These are phyloP conservation scores for Amphichorda felina DNA, from an alignment of 2,329 filamentous ascomycete genomes.

Conservation along the genomic window DNA sequence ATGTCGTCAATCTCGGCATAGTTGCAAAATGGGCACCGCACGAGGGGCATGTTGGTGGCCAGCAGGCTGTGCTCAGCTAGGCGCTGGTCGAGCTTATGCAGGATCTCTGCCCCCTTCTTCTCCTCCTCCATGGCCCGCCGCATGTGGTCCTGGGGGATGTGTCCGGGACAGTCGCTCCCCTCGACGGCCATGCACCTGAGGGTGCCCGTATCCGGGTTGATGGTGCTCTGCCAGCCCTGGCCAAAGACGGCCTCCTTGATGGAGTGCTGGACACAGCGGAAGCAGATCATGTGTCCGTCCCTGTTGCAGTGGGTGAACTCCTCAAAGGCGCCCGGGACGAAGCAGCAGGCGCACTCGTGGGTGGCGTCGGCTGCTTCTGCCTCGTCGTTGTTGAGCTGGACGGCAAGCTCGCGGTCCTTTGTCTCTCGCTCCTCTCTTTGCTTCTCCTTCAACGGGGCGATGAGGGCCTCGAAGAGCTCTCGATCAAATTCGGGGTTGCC, in stretches of 20 bases:
- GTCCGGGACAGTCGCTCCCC: slow-evolving; percentile 59
- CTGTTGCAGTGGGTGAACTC: slow-evolving; percentile 60
- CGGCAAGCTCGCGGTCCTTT: slow-evolving; percentile 40
- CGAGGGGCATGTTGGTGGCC: slow-evolving; percentile 60
- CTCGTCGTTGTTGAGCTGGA: slow-evolving; percentile 43
- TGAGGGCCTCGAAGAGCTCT: slow-evolving; percentile 47
- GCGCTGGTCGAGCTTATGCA: slow-evolving; percentile 67
- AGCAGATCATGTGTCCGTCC: slow-evolving; percentile 63
- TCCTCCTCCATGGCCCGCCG: slow-evolving; percentile 60
- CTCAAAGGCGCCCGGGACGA: slow-evolving; percentile 58
- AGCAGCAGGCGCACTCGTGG: slow-evolving; percentile 72
- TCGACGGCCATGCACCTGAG: slow-evolving; percentile 75
- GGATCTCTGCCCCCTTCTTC: slow-evolving; percentile 57
- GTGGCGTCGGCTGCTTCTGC: slow-evolving; percentile 43
- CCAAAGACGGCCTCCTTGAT: slow-evolving; percentile 84
- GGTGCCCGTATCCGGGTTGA: slow-evolving; percentile 61
- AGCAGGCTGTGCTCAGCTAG: slow-evolving; percentile 66
- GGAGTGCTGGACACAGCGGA: slow-evolving; percentile 71
- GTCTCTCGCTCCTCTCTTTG: slow-evolving; percentile 30
- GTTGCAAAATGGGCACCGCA: slow-evolving; percentile 80
- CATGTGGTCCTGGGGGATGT: slow-evolving; percentile 57
- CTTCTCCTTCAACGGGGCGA: slow-evolving; percentile 37
- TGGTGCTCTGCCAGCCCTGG: slow-evolving; percentile 77
- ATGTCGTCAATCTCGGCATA: slow-evolving; percentile 83
- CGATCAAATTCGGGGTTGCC: slow-evolving; percentile 52